A percentile compares a stretch with the other conserved stretches of the same genome.
These are phyloP conservation scores for Saccharomycopsis sp. DNA, from an alignment of 805 yeast genomes.

Conservation along the genomic window DNA sequence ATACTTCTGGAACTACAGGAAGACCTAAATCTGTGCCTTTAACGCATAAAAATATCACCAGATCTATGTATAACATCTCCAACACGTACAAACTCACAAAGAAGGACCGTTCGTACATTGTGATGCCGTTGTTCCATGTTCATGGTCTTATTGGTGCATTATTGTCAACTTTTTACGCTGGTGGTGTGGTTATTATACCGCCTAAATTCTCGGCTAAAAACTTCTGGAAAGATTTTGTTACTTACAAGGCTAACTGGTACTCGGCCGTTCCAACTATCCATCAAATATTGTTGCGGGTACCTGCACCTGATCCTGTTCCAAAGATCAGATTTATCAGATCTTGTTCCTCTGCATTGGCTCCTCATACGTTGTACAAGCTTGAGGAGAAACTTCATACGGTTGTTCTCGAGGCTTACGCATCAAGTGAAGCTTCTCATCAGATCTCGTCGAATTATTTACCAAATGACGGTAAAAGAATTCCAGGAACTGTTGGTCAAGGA, in stretches of 20 bases:
- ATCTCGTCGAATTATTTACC: conserved; percentile 69
- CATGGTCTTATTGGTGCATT: conserved; percentile 68
- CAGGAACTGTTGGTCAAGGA: conserved; percentile 74
- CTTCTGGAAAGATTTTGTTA: conserved; percentile 54
- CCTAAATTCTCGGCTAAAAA: conserved; percentile 49
- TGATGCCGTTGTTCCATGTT: conserved; percentile 75
- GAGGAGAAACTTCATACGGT: conserved; percentile 58
- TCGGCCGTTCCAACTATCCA: conserved; percentile 77
- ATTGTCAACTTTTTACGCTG: conserved; percentile 51
- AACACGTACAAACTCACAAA: conserved; percentile 47
- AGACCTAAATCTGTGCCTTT: conserved; percentile 71
- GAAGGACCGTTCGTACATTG: conserved; percentile 51
- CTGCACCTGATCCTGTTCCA: conserved; percentile 43
- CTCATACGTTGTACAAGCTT: conserved; percentile 50
- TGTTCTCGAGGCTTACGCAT: conserved; percentile 70
- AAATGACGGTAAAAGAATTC: conserved; percentile 49
- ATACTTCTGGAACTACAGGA: conserved; percentile 74
- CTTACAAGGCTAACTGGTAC: conserved; percentile 56
- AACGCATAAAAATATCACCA: conserved; percentile 55
- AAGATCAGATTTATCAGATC: conserved; percentile 61
- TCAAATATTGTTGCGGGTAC: conserved; percentile 50
- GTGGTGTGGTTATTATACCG: conserved; percentile 61
- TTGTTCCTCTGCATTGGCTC: conserved; percentile 67
- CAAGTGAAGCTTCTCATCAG: conserved; percentile 80
- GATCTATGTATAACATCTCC: conserved; percentile 52